Evolutionary conservation across 495 filamentous ascomycete species (phyloP).

Genomic region (Elaphomyces granulatus): DNA sequence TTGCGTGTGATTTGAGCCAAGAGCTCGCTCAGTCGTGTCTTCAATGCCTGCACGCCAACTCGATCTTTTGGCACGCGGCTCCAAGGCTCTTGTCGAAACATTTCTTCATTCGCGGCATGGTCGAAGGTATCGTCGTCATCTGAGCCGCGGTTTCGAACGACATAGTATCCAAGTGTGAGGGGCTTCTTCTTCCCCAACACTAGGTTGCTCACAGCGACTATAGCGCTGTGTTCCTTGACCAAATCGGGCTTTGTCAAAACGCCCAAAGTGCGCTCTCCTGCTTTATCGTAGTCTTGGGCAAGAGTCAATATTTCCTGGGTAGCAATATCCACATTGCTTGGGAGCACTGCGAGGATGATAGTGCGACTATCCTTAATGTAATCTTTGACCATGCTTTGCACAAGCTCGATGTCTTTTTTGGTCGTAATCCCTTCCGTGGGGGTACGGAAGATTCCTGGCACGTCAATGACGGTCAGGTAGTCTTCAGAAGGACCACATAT

Average conservation of each 20-base stretch:
- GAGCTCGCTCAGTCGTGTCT: slow-evolving; percentile 25
- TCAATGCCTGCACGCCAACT: slow-evolving; percentile 35
- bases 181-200: background rate
- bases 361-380: slow-evolving; percentile 44
- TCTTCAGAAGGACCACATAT: slow-evolving; percentile 44
- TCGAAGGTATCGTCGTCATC: slow-evolving; percentile 5
- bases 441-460: slow-evolving; percentile 44
- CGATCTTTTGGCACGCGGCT: slow-evolving; percentile 26
- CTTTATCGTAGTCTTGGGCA: slow-evolving; percentile 24
- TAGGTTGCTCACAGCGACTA: background rate
- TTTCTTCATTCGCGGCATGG: slow-evolving; percentile 12
- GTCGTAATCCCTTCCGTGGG: slow-evolving; percentile 17
- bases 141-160: slow-evolving; percentile 2
- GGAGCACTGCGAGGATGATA: slow-evolving; percentile 51
- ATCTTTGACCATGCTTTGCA: slow-evolving; percentile 34
- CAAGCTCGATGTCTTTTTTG: slow-evolving; percentile 32
- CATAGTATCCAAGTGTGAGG: slow-evolving; percentile 1
- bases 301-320: slow-evolving; percentile 35
- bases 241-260: slow-evolving; percentile 38
- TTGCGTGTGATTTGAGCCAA: slow-evolving; percentile 30
- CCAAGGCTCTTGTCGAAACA: slow-evolving; percentile 28
- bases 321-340: slow-evolving; percentile 33
- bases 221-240: slow-evolving; percentile 6
- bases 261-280: slow-evolving; percentile 34
- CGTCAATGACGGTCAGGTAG: slow-evolving; percentile 49